phyloP scores from a whole-genome alignment of 2,329 filamentous ascomycete genomes.

The Ceratocystis papillata region DNA sequence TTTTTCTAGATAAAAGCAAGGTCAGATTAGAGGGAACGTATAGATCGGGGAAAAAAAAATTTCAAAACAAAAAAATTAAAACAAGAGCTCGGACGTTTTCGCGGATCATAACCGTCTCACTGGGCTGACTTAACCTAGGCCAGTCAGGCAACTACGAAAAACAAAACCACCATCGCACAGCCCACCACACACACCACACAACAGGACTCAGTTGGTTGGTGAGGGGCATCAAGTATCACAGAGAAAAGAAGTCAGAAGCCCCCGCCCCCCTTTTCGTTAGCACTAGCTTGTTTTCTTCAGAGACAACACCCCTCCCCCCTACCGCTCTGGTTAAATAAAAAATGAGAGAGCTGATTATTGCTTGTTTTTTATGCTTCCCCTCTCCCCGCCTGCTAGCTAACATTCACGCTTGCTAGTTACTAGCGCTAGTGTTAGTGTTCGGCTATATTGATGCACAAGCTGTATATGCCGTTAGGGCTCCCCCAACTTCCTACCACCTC shows the following conservation, averaged over 20 bases:
- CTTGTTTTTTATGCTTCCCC: no score
- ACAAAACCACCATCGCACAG: background rate
- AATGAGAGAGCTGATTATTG: no score
- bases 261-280: background rate
- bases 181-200: background rate
- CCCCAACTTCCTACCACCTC: background rate
- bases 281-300: background rate
- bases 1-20: background rate
- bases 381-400: background rate
- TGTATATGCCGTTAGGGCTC: background rate
- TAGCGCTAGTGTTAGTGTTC: background rate
- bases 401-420: background rate
- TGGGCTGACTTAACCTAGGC: background rate
- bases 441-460: background rate
- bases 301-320: background rate
- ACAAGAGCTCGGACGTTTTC: background rate
- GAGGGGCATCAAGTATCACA: background rate
- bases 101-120: conserved; percentile 1
- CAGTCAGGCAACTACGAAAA: background rate
- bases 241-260: background rate
- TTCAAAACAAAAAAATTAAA: background rate
- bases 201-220: background rate
- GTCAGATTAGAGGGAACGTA: no score
- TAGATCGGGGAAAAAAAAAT: background rate
- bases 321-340: background rate